Evolutionary conservation across 1,139 yeast species (phyloP), one percentile per base, ranked within the genome.

Genomic region (Yamadazyma siamensis): DNA sequence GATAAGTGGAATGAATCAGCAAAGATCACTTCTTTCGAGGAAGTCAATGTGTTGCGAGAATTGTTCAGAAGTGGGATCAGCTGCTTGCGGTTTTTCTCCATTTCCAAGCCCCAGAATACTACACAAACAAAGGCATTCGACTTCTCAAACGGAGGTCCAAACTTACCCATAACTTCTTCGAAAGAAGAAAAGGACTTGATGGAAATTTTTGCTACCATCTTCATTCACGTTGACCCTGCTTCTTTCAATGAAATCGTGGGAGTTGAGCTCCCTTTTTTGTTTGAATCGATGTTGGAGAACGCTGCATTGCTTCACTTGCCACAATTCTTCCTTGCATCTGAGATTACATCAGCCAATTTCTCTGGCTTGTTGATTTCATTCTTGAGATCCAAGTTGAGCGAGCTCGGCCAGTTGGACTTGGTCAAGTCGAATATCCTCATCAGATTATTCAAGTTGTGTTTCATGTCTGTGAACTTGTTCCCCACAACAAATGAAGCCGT

Each of bases 171-270:
- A 5, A 79, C 89, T 3, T 84, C 94, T 2, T 80, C 95, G 1
- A 88, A 87, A 44, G 97, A 89, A 50, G 96, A 89, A 40, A 88
- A 91, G 46, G 98, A 94, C 46, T 66, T 89, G 38, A 88, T 91
- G 95, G 98, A 94, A 53, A 83, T 89, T 2, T 80, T 94, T 53
- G 96, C 96, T 0, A 84, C 95, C 2, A 86, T 91, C 44, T 94
- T 87, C 56, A 86, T 88, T 47, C 95, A 88, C 52, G 75, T 94
- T 34, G 99, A 94, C 49, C 94, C 96, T 13, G 91, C 97, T 1
- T 85, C 96, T 2, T 94, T 94, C 56, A 89, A 87, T 52, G 99
- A 94, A 56, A 82, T 91, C 42, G 82, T 89, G 7, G 86, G 81
- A 39, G 71, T 81, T 3, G 96, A 91, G 52, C 68, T 91, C 37